Evolutionary conservation across 73 alveolate genomes (phyloP).

Genomic region (Paramecium caudatum): DNA sequence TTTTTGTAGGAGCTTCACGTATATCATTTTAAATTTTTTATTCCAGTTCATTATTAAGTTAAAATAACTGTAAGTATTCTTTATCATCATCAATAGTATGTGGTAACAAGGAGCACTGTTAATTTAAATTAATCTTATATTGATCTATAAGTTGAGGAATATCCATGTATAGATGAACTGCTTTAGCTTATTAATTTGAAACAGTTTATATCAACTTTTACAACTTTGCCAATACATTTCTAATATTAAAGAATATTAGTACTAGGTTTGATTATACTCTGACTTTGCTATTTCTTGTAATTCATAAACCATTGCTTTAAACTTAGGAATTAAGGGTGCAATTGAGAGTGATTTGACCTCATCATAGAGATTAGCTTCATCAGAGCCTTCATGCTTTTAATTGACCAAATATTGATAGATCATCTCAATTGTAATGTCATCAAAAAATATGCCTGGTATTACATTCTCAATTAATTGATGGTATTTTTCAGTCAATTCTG

Average conservation of each 20-base stretch:
- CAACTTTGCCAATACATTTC: not conserved
- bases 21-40: not conserved
- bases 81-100: slow-evolving; percentile 11
- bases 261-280: not conserved
- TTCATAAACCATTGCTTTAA: slow-evolving; percentile 11
- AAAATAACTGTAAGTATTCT: not conserved
- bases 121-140: not conserved
- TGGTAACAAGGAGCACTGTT: slow-evolving; percentile 24
- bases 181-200: not conserved
- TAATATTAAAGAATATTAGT: not conserved
- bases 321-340: not conserved
- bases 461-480: not conserved
- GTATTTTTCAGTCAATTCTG: not conserved
- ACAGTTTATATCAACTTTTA: not conserved
- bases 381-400: not conserved
- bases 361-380: slow-evolving; percentile 10
- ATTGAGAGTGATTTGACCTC: not conserved
- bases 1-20: not conserved
- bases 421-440: slow-evolving; percentile 23
- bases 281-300: slow-evolving; percentile 11
- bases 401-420: not conserved
- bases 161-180: not conserved
- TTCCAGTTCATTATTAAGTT: not conserved
- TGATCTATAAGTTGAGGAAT: not conserved
- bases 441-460: slow-evolving; percentile 14